These are phyloP conservation scores for Lippia alba DNA, from an alignment of 305 asterid genomes.

Conservation along the genomic window DNA sequence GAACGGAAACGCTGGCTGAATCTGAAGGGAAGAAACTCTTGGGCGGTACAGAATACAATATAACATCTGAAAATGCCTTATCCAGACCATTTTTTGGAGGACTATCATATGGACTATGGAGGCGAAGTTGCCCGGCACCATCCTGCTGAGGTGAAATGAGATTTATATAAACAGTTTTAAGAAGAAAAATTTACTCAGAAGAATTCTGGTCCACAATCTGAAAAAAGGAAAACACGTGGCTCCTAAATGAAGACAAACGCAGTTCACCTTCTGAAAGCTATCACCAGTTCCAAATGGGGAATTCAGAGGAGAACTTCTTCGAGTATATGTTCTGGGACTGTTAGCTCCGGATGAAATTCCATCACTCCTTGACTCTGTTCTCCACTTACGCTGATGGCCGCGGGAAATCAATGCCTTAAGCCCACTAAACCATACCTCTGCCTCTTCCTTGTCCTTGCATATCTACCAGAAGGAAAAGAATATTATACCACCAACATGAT, in stretches of 20 bases:
- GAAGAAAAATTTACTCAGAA: slow-evolving; percentile 17
- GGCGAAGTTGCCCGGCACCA: slow-evolving; percentile 64
- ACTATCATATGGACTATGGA: slow-evolving; percentile 80
- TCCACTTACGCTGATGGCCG: slow-evolving; percentile 83
- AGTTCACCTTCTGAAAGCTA: slow-evolving; percentile 71
- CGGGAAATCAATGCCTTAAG: slow-evolving; percentile 88
- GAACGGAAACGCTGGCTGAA: slow-evolving; percentile 69
- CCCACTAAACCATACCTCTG: slow-evolving; percentile 98
- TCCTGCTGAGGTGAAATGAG: slow-evolving; percentile 59
- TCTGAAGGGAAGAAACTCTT: slow-evolving; percentile 75
- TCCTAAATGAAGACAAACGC: slow-evolving; percentile 24
- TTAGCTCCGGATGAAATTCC: slow-evolving; percentile 89
- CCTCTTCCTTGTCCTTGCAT: slow-evolving; percentile 97
- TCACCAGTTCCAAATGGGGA: slow-evolving; percentile 84
- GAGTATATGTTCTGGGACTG: slow-evolving; percentile 83
- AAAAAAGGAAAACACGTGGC: slow-evolving; percentile 23
- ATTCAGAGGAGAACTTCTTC: slow-evolving; percentile 85
- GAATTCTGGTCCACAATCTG: slow-evolving; percentile 25
- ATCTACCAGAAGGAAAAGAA: slow-evolving; percentile 51
- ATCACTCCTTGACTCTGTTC: slow-evolving; percentile 88
- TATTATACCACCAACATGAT: slow-evolving; percentile 14
- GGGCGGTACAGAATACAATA: slow-evolving; percentile 67
- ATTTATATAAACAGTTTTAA: slow-evolving; percentile 36
- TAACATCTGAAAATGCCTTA: slow-evolving; percentile 71
- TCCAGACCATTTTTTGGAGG: slow-evolving; percentile 78